Evolutionary conservation across 2,329 filamentous ascomycete species (phyloP).

Genomic region (Pseudogymnoascus sp.): DNA sequence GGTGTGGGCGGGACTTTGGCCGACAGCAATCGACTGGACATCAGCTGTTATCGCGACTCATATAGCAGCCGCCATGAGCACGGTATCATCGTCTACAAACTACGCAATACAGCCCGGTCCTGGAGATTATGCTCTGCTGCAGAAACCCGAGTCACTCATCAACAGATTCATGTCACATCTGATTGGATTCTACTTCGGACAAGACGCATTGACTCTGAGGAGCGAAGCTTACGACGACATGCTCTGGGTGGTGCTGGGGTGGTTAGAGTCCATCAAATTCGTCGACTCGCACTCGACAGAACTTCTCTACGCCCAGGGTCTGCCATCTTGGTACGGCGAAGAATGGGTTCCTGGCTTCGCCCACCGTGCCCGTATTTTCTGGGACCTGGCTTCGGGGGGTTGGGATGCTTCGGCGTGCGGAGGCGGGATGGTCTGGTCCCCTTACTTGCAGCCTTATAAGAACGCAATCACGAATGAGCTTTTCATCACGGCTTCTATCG

Average conservation of each 20-base stretch:
- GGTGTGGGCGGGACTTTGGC: slow-evolving; percentile 73
- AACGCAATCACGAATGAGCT: slow-evolving; percentile 95
- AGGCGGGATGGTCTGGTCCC: slow-evolving; percentile 90
- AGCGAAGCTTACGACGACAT: slow-evolving; percentile 88
- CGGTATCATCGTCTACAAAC: slow-evolving; percentile 55
- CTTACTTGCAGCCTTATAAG: slow-evolving; percentile 73
- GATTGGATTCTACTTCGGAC: slow-evolving; percentile 77
- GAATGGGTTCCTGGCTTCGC: slow-evolving; percentile 71
- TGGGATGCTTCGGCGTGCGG: slow-evolving; percentile 77
- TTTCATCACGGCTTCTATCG: slow-evolving; percentile 73
- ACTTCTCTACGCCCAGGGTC: slow-evolving; percentile 44
- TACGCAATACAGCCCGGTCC: slow-evolving; percentile 25
- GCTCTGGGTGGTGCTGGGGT: slow-evolving; percentile 87
- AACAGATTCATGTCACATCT: slow-evolving; percentile 73
- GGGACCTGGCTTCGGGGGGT: slow-evolving; percentile 66
- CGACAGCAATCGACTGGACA: slow-evolving; percentile 86
- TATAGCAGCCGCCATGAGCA: slow-evolving; percentile 61
- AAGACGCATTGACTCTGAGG: slow-evolving; percentile 67
- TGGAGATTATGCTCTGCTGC: slow-evolving; percentile 18
- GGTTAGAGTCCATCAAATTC: slow-evolving; percentile 76
- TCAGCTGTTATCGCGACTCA: slow-evolving; percentile 76
- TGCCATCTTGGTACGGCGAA: slow-evolving; percentile 60
- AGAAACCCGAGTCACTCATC: slow-evolving; percentile 66
- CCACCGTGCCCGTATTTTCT: slow-evolving; percentile 76
- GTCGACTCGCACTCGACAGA: slow-evolving; percentile 56